Base-by-base conservation (phyloP, 2,329 filamentous ascomycete species). In the Fusarium verrucosum region DNA sequence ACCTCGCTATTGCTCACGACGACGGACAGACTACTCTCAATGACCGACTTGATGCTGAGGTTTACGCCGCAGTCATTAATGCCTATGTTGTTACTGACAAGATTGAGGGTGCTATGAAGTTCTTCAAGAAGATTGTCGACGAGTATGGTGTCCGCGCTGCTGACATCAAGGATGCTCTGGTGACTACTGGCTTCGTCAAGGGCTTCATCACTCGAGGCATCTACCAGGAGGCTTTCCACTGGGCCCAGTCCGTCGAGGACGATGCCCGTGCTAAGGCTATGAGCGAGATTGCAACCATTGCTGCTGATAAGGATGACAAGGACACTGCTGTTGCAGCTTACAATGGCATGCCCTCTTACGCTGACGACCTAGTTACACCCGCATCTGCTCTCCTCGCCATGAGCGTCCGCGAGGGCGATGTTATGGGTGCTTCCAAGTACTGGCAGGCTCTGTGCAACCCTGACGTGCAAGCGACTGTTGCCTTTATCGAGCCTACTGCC, bases 51-150 rank as follows among this genome's bases (percentile, higher is more conserved):
- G 94, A 98, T 74, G 87, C 89, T 25, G 85, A 92, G 66, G 90
- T 98, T 8, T 98, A 99, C 73, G 92, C 94, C 22, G 86, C 94
- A n/a, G 83, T 99, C 50, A 89, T 98, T 78, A 92, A 92, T 69
- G 93, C 93, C 2, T 98, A 98, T 72, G 86, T 96, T 53, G 83
- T 89, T 38, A 93, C 90, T 60, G 91, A 92, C 70, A 92, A 94
- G 78, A 78, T 90, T 32, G 89, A 92, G 36, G 92, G 92, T 35
- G 95, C 92, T 35, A 84, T 91, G 76, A 92, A 90, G 72, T 98
- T 99, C 76, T 89, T 95, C 74, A 83, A 90, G 69, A 93, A 90
- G 76, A 90, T 99, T 59, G 83, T 91, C 16, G 80, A 84, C 20
- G 83, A 82, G 74, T 89, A 85, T 59, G 84, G 82, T 23, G 82